Evolutionary conservation across 1,139 yeast species (phyloP), one percentile per base, ranked within the genome.

Genomic region (Arxiozyma heterogenica): DNA sequence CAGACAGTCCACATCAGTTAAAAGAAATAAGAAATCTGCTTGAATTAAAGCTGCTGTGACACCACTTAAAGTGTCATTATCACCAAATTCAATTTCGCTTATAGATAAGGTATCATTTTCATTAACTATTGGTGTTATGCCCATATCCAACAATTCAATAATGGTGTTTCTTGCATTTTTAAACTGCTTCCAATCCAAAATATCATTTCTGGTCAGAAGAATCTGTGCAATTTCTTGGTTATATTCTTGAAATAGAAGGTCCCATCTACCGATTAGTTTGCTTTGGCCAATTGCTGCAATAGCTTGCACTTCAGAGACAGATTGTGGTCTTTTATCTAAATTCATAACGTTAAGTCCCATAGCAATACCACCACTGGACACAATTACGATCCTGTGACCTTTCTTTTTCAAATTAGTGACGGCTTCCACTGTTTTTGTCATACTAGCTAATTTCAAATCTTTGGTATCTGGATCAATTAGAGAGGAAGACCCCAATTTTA

Each of bases 251-350:
- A 93, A 93, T 64, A 93, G 72, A 59, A 83, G 83, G 67, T 93
- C 98, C 87, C 96, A 93, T 48, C 91, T 76, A 1, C 94, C 93
- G 60, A 94, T 90, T 49, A 93, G 74, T 55, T 91, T 77, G 39
- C 96, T 95, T 69, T 93, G 99, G 0, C 99, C 98, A 47, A 93
- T 84, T 1, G 97, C 95, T 0, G 98, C 98, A 52, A 94, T 75
- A 0, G 98, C 98, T 72, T 93, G 98, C 1, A 86, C 85, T 27
- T 84, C 83, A 0, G 96, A 77, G 55, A 93, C 73, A 58, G 81
- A 81, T 58, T 82, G 83, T 4, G 98, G 98, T 58, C 93, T 83
- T 51, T 74, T 74, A 1, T 73, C 71, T 53, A 87, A 61, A 0
- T 84, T 83, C 71, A 89, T 77, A 11, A 93, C 78, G 64, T 85